phyloP scores from a whole-genome alignment of 2,329 filamentous ascomycete species.

The Cladosporium sphaerospermum region DNA sequence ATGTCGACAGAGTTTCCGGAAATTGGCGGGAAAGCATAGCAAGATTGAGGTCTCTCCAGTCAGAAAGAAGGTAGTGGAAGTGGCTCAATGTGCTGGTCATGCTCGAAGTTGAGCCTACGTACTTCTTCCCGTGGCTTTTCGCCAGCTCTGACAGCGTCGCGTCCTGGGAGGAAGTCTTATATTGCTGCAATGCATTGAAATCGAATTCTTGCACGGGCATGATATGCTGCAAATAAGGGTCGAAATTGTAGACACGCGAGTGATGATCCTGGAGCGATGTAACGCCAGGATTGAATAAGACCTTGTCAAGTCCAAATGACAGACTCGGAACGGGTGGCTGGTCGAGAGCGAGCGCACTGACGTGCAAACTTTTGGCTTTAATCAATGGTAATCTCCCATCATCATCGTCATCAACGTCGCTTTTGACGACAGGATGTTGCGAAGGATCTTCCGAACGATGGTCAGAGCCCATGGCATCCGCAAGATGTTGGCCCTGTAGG shows the following conservation, averaged over 20 bases:
- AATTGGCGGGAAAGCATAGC: constrained; percentile 64
- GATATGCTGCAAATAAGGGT: constrained; percentile 85
- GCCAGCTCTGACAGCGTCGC: constrained; percentile 63
- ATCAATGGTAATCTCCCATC: constrained; percentile 1
- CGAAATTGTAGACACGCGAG: constrained; percentile 90
- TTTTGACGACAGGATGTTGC: too few relatives aligned
- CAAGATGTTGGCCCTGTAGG: background rate
- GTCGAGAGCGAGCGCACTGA: constrained; percentile 37
- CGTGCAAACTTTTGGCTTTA: constrained; percentile 26
- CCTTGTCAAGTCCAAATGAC: constrained; percentile 71
- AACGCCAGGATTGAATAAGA: constrained; percentile 92
- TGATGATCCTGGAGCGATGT: constrained; percentile 86
- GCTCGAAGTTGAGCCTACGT: constrained; percentile 91
- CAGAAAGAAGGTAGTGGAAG: constrained; percentile 85
- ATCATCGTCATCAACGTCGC: background rate
- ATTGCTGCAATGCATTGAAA: constrained; percentile 76
- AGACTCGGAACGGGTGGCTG: constrained; percentile 56
- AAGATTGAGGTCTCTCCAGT: constrained; percentile 68
- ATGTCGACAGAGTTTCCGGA: constrained; percentile 53
- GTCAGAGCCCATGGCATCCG: background rate
- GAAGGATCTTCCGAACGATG: too few relatives aligned
- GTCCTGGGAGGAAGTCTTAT: constrained; percentile 89
- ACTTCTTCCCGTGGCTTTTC: constrained; percentile 62
- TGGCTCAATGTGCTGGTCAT: constrained; percentile 85
- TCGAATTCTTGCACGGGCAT: constrained; percentile 94